Base-by-base conservation (phyloP, 371 early-diverging fungal genomes). In the Basidiobolus meristosporus region DNA sequence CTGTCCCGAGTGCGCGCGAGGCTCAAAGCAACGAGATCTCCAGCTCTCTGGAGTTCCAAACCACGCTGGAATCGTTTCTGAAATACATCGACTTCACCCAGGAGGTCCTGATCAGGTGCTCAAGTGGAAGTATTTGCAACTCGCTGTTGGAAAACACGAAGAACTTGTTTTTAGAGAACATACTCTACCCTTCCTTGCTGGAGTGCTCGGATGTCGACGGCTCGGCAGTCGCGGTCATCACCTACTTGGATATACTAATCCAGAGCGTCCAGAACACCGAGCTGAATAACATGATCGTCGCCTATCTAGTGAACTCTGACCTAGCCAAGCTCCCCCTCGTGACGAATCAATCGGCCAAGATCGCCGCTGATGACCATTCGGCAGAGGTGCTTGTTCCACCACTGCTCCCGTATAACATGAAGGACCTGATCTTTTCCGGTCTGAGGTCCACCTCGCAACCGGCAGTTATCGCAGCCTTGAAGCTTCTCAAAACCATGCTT, bases 171-270 rank as follows among this genome's bases (percentile, higher is more conserved):
- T 55, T 95, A 36, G 81, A 80, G 42, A 78, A 78, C 31, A 84
- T 90, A 32, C 53, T 95, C 26, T 80, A 82, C 39, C 85, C 91
- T 4, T 78, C 85, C 20, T 64, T 91, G 40, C 52, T 77, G 20
- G 85, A 83, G 41, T 80, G 85, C 47, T 82, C 84, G 0, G 96
- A 95, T 51, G 69, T 69, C 11, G 91, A 95, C 50, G 91, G 90
- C 0, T 85, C 86, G 36, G 77, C 88, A 1, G 85, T 88, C 0
- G 82, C 90, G 0, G 78, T 82, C 2, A 74, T 95, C 42, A 80
- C 73, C 42, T 95, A 95, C 46, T 65, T 92, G 28, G 82, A 82
- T 40, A 51, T 77, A 38, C 81, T 91, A 42, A 48, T 90, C 4
- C 77, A 77, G 31, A 66, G 69, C 0, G 51, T 86, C 12, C 64